Evolutionary conservation across 768 basidiomycete genomes (phyloP), one percentile per base, ranked within the genome.

Genomic region (Rhizopogon roseolus): DNA sequence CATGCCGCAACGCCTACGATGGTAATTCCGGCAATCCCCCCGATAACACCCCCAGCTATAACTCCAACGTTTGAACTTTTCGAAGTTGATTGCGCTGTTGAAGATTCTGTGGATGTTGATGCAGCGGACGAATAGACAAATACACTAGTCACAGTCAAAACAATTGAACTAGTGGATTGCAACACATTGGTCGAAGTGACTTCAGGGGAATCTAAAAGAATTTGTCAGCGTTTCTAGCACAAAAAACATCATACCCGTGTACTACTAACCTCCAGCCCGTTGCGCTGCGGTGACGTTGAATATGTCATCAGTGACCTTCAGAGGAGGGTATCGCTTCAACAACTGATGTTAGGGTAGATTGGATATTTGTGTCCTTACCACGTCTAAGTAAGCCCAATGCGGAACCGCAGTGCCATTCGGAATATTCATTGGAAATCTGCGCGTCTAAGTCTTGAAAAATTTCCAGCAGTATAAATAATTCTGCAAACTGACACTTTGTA

Each of bases 21-120:
- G 41, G 78, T 76, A 17, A 80, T 53, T n/a, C 65, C 73, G 25
- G 25, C 19, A 25, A 80, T 71, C 16, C 86, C 85, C 37, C 85
- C 85, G 0, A 79, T 81, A 36, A 86, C 84, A n/a, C 81, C 81
- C 2, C 83, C 84, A 2, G 79, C 74, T 39, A 86, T 85, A 6
- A 81, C 81, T 3, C 79, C 82, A 0, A 77, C 69, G 58, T 80
- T 69, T 14, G 58, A 52, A n/a, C 11, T 50, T 19, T 40, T 56
- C 41, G 58, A 37, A 41, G 56, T 36, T 19, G 63, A 3, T 11
- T 36, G 45, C 5, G 59, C 6, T 28, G 60, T 22, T 22, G 22
- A 22, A 22, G 22, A 22, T 22, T 22, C 22, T 22, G 22, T 22
- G 22, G 22, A 1, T 22, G 22, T 22, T 22, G 22, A 22, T 22